Percentiles rank a stretch among this genome's conserved stretches.
These are phyloP conservation scores for Chamaecrista fasciculata DNA, from an alignment of 306 rosid species.

Conservation along the genomic window DNA sequence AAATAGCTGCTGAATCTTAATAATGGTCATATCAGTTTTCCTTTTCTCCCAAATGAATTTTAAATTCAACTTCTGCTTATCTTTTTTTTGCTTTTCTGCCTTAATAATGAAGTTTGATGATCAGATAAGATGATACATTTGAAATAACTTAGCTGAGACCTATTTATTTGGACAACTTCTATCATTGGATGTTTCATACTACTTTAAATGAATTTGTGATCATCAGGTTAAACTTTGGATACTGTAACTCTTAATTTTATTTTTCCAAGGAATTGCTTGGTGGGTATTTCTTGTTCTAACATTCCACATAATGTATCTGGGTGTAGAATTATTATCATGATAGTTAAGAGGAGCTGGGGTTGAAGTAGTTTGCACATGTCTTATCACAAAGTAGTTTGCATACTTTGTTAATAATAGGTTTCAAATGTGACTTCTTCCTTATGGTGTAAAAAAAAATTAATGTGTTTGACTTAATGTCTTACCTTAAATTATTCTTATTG, in stretches of 20 bases:
- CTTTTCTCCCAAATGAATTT: neutral
- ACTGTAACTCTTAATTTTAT: neutral
- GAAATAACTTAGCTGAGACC: conserved; percentile 8
- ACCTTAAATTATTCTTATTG: conserved; percentile 28
- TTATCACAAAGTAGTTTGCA: neutral
- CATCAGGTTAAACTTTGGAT: conserved; percentile 12
- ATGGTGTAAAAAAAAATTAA: conserved; percentile 5
- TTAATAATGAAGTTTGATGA: conserved; percentile 17
- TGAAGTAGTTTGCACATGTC: neutral
- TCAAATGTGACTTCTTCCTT: neutral
- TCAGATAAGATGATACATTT: conserved; percentile 12
- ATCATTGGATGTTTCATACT: conserved; percentile 7
- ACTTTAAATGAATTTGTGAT: conserved; percentile 17
- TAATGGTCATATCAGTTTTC: neutral
- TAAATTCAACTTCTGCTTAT: neutral
- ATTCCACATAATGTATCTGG: neutral
- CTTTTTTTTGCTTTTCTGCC: conserved; percentile 11
- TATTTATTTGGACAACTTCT: neutral
- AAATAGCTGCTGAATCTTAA: neutral
- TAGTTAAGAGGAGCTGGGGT: neutral
- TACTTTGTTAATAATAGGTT: neutral
- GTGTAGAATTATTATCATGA: conserved; percentile 13
- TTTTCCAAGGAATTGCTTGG: neutral
- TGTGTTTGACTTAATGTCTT: conserved; percentile 24
- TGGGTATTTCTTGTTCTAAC: neutral